These are phyloP conservation scores for Naumovozyma dairenensis DNA, from an alignment of 805 yeast genomes.

Conservation along the genomic window DNA sequence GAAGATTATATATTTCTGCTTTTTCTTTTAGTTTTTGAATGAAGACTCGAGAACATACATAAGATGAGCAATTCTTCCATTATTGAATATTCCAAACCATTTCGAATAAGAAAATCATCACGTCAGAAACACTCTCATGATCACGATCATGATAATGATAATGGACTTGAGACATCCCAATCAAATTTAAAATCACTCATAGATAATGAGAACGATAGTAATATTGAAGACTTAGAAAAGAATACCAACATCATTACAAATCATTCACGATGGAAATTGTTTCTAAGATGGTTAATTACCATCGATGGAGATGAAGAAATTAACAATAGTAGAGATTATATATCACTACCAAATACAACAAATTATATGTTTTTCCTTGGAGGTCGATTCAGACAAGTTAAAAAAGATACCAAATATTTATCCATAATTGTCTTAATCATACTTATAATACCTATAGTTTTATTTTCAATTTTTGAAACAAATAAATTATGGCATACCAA, in stretches of 20 bases:
- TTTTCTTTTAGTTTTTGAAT: too few relatives aligned
- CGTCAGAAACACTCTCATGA: too few relatives aligned
- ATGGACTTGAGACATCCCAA: too few relatives aligned
- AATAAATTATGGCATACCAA: conserved; percentile 15
- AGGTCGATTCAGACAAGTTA: conserved; percentile 47
- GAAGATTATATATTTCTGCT: too few relatives aligned
- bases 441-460: conserved; percentile 38
- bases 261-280: conserved; percentile 2
- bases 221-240: not conserved
- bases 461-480: conserved; percentile 44
- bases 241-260: too few relatives aligned
- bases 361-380: conserved; percentile 49
- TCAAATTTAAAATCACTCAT: too few relatives aligned
- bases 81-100: too few relatives aligned
- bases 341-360: conserved; percentile 17
- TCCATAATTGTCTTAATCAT: conserved; percentile 30
- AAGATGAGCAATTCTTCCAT: too few relatives aligned
- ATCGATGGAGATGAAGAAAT: conserved; percentile 16
- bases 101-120: too few relatives aligned
- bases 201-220: not conserved
- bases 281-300: conserved; percentile 17
- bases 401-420: conserved; percentile 32
- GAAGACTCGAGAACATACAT: too few relatives aligned
- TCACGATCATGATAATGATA: too few relatives aligned
- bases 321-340: conserved; percentile 11